These are phyloP conservation scores for Eleusine coracana DNA, from an alignment of 176 grass and related monocot genomes.

Conservation along the genomic window DNA sequence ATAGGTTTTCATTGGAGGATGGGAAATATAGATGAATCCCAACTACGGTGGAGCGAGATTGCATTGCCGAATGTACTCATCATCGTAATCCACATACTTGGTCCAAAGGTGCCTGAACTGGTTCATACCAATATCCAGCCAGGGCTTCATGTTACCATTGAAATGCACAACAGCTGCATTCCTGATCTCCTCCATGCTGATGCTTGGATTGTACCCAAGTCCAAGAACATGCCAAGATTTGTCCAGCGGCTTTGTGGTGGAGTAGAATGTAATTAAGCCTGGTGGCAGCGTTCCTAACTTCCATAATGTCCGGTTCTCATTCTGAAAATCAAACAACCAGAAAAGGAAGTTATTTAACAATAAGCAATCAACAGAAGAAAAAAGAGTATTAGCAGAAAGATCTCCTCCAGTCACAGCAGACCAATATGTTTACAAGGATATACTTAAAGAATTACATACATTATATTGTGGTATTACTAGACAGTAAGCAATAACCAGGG, in stretches of 20 bases:
- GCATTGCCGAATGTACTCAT: conserved; percentile 72
- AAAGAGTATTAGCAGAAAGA: neutral
- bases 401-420: neutral
- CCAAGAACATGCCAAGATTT: conserved; percentile 99
- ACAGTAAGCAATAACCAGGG: neutral
- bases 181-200: conserved; percentile 97
- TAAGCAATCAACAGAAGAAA: conserved; percentile 11
- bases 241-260: conserved; percentile 88
- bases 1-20: neutral
- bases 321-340: conserved; percentile 52
- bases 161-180: conserved; percentile 98
- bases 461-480: neutral
- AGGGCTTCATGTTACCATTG: conserved; percentile 99
- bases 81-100: conserved; percentile 88
- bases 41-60: conserved; percentile 78
- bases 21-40: neutral
- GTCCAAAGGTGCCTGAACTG: conserved; percentile 87
- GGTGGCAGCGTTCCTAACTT: conserved; percentile 91
- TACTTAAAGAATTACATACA: neutral
- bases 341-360: conserved; percentile 5
- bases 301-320: conserved; percentile 91
- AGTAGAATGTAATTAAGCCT: conserved; percentile 97
- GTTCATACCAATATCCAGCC: conserved; percentile 98
- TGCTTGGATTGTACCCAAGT: conserved; percentile 95
- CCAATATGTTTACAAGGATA: conserved; percentile 1